phyloP scores from a whole-genome alignment of 306 rosid species.

The Prunus persica region Prunus_persica_NCBIv2 NC_034013.1:14163001-14163500 shows the following conservation, averaged over 20 bases:
- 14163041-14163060: background rate
- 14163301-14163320: constrained; percentile 94
- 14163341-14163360: constrained; percentile 65
- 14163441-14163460: constrained; percentile 85
- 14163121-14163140: background rate
- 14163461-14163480: constrained; percentile 84
- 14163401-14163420: constrained; percentile 72
- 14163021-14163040: background rate
- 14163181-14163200: constrained; percentile 7
- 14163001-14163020: background rate
- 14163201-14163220: constrained; percentile 43
- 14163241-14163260: constrained; percentile 70
- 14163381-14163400: constrained; percentile 95
- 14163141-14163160: background rate
- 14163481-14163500: constrained; percentile 64
- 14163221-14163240: constrained; percentile 89
- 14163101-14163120: background rate
- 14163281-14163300: constrained; percentile 95
- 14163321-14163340: constrained; percentile 86
- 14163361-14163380: constrained; percentile 71
- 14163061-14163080: background rate
- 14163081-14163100: background rate
- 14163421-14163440: constrained; percentile 82
- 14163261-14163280: constrained; percentile 86
- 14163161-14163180: background rate